phyloP scores from a whole-genome alignment of 2,329 filamentous ascomycete genomes.

The Cordyceps cateniannulata region DNA sequence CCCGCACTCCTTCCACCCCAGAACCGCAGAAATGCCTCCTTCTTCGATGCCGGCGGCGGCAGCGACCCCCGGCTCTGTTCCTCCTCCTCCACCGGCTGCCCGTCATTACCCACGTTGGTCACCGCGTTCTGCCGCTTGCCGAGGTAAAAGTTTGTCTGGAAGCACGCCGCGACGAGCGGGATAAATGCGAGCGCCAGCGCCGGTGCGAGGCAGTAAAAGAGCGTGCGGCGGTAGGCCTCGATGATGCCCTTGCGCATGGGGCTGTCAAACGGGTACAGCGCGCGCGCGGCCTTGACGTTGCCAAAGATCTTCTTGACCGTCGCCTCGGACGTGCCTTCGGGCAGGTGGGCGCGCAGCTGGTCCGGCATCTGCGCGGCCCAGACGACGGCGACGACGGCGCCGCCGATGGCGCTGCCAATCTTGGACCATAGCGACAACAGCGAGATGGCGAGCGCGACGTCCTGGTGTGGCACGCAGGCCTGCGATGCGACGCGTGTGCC shows the following conservation, averaged over 20 bases:
- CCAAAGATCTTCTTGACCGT: no score
- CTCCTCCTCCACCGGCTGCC: slow-evolving; percentile 18
- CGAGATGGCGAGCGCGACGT: no score
- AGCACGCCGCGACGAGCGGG: slow-evolving; percentile 28
- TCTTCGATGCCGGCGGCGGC: slow-evolving; percentile 17
- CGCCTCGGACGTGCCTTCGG: no score
- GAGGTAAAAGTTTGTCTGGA: slow-evolving; percentile 32
- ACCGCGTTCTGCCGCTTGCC: slow-evolving; percentile 26
- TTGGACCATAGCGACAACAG: no score
- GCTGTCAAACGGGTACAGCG: no score
- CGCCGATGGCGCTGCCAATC: slow-evolving; percentile 33
- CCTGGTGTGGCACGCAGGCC: no score
- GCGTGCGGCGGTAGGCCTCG: slow-evolving; percentile 25
- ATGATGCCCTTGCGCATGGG: slow-evolving; percentile 25
- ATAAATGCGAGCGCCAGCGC: slow-evolving; percentile 27
- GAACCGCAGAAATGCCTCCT: slow-evolving; percentile 22
- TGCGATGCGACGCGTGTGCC: no score
- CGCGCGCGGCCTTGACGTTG: no score
- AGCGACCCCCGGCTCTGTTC: slow-evolving; percentile 16
- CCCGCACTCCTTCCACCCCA: slow-evolving; percentile 14
- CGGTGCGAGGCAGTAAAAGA: slow-evolving; percentile 28
- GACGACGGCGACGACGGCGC: no score
- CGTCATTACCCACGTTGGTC: slow-evolving; percentile 23
- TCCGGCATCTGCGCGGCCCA: no score
- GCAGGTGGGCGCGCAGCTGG: no score